Base-by-base conservation (phyloP, 116 monocot species). In the Trichopus zeylanicus region DNA sequence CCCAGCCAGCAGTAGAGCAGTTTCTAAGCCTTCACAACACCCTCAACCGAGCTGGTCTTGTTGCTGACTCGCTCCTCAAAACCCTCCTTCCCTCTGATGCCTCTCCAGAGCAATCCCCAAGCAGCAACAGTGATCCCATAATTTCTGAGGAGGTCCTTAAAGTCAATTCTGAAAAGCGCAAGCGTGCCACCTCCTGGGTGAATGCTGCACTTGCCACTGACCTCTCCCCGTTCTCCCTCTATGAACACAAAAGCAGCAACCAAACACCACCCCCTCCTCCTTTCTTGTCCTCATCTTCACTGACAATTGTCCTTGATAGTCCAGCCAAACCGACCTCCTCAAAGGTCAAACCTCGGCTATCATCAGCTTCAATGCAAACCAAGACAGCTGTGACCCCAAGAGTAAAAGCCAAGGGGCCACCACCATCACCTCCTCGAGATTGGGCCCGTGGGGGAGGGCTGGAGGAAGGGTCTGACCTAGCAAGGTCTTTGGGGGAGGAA, bases 141-240 rank as follows among this genome's bases (percentile, higher is more conserved):
- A 66, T 57, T 63, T 62, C 61, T 3, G 67, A 90, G 47, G 75
- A 77, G 30, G 38, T 67, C 21, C 56, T 78, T 11, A 73, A 70
- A 15, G 29, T 74, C 53, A 69, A 70, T 2, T 66, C 75, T 0
- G 81, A 90, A 38, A 83, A 71, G 37, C 91, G 70, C 28, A 69
- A 67, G 55, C 64, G 52, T 28, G 87, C 97, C 15, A 46, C 74
- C 20, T 77, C 79, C 1, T 97, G 97, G 97, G 79, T 97, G 10
- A 72, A 75, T 19, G 87, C 87, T n/a, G 91, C 91, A 37, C 74
- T 91, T 24, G 63, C 79, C 48, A 75, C 77, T 1, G 82, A 91
- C 55, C 72, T 90, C 55, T 66, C 81, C 32, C 59, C 81, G 1
- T 78, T 85, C 53, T 48, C 74, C 28, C 71, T 97, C 26, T 97